These are phyloP conservation scores for Platanus orientalis DNA, from an alignment of 164 flowering plant genomes.

Conservation along the genomic window DNA sequence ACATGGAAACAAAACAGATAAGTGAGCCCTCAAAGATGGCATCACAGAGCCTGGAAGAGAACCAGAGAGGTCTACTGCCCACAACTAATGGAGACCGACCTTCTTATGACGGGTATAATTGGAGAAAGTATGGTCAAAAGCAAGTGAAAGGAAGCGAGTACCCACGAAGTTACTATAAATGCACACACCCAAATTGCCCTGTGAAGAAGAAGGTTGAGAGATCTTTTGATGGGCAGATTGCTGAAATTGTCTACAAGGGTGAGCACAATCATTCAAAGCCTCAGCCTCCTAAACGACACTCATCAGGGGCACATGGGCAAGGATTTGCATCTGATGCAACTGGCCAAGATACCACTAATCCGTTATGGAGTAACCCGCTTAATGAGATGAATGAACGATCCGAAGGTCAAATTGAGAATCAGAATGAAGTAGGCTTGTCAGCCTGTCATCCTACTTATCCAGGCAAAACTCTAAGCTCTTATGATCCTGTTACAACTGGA, in stretches of 20 bases:
- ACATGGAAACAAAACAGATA: constrained; percentile 26
- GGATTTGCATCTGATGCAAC: constrained; percentile 36
- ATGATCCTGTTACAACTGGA: constrained; percentile 24
- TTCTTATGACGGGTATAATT: constrained; percentile 35
- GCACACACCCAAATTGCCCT: constrained; percentile 18
- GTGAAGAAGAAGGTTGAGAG: constrained; percentile 15
- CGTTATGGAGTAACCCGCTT: constrained; percentile 21
- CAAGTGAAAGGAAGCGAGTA: constrained; percentile 16
- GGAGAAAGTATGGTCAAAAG: constrained; percentile 21
- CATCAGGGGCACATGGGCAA: constrained; percentile 34
- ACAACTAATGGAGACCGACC: constrained; percentile 42
- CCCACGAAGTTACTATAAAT: constrained; percentile 18
- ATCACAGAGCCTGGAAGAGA: constrained; percentile 37
- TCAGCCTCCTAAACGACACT: constrained; percentile 18
- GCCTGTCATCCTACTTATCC: constrained; percentile 23
- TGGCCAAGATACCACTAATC: constrained; percentile 30
- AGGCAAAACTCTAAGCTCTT: constrained; percentile 19
- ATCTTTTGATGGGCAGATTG: constrained; percentile 9
- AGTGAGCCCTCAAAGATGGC: constrained; percentile 22
- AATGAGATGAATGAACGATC: constrained; percentile 40
- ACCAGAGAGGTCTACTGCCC: constrained; percentile 24
- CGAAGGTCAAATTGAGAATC: constrained; percentile 38
- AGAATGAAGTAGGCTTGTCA: constrained; percentile 31
- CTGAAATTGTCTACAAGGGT: constrained; percentile 10
- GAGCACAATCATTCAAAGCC: constrained; percentile 10